Evolutionary conservation across 164 flowering plant species (phyloP), one percentile per base, ranked within the genome.

Genomic region (Taxillus chinensis): DNA sequence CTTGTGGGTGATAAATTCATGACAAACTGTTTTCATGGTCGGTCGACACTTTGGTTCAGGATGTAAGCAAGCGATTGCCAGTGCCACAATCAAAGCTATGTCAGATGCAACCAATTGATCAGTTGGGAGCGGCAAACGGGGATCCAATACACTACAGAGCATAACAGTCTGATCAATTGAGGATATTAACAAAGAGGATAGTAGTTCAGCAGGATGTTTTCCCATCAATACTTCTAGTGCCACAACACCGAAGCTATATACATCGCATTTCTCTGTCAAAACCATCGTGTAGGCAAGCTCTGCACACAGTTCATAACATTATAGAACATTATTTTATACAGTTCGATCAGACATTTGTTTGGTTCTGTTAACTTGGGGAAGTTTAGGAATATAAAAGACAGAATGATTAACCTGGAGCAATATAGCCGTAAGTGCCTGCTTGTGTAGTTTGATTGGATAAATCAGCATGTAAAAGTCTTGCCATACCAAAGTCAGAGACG

Each of bases 371-470:
- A 43, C 10, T 43, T 6, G 7, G 46, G 10, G 7, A 6, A 43
- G 9, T 37, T 41, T 27, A 9, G 27, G 8, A 58, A 16, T 13
- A 3, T 17, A 4, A 58, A 5, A 17, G 14, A 48, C 9, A 8
- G 8, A 58, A 5, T 56, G 4, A 7, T 63, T 27, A 27, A 62
- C 64, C 64, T 68, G 66, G 64, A 48, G 74, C 74, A 11, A 55
- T 9, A 48, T 71, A 71, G 4, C 74, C 74, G 55, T 27, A 67
- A 13, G 74, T 71, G 11, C 74, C 68, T n/a, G 68, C 74, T 46
- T 67, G 8, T 6, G 13, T 3, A 15, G 65, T 55, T 66, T 53
- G 62, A 53, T 59, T 68, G 2, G 70, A 61, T 8, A 68, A 64
- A 41, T 68, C 65, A 55, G 67, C 39, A 2, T 65, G 53, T 8